These are phyloP conservation scores for Thymus quinquecostatus DNA, from an alignment of 257 asterid genomes.

Conservation along the genomic window DNA sequence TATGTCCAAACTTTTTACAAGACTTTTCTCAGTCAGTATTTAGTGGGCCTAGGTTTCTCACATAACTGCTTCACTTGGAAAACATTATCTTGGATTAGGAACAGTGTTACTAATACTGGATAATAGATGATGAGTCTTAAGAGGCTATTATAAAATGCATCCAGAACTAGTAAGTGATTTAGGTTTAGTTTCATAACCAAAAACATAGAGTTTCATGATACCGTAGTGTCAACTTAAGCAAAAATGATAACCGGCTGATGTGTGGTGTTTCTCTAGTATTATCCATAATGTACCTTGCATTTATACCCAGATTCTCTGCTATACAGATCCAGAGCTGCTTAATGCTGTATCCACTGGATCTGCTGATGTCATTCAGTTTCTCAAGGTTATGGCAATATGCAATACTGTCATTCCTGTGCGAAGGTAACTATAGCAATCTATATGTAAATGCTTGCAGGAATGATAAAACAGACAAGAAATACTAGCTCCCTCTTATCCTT, in stretches of 20 bases:
- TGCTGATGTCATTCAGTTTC: constrained; percentile 70
- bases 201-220: constrained; percentile 16
- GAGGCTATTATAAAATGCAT: constrained; percentile 2
- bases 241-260: constrained; percentile 14
- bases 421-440: constrained; percentile 53
- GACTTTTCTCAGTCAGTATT: constrained; percentile 3
- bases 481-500: constrained; percentile 13
- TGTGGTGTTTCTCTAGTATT: constrained; percentile 2
- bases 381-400: constrained; percentile 91
- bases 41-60: constrained; percentile 13
- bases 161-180: constrained; percentile 16
- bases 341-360: constrained; percentile 74
- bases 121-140: constrained; percentile 6
- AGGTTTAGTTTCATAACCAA: not conserved
- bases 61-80: constrained; percentile 1
- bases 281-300: not conserved
- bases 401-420: constrained; percentile 90
- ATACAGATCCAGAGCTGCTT: constrained; percentile 70
- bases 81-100: constrained; percentile 15
- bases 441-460: constrained; percentile 33
- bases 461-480: constrained; percentile 13
- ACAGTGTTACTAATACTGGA: not conserved
- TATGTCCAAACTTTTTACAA: not conserved
- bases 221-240: constrained; percentile 16
- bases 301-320: constrained; percentile 26